Evolutionary conservation across 2,329 filamentous ascomycete genomes (phyloP).

Genomic region (Colletotrichum acutatum): DNA sequence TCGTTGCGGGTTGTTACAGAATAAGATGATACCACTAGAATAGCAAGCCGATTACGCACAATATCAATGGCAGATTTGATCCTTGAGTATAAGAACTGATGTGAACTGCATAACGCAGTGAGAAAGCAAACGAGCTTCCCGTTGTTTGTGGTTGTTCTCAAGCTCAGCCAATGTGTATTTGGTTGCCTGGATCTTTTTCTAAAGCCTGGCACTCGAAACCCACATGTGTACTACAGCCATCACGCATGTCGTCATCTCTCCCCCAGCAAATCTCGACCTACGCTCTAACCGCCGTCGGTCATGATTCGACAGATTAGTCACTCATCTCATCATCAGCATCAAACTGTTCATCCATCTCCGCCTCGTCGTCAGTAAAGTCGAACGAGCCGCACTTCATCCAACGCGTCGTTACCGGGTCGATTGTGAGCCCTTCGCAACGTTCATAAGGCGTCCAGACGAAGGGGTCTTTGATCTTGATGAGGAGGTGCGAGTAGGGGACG

Average conservation of each 20-base stretch:
- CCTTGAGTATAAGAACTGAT: conserved; percentile 13
- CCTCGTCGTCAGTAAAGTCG: not conserved
- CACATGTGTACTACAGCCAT: no score
- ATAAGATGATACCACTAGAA: conserved; percentile 39
- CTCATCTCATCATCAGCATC: no score
- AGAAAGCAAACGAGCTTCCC: not conserved
- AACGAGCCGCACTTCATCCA: not conserved
- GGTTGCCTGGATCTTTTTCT: not conserved
- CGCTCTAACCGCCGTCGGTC: no score
- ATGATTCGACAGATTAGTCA: no score
- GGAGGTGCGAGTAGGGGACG: not conserved
- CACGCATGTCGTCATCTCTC: no score
- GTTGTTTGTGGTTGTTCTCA: not conserved
- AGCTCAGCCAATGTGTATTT: not conserved
- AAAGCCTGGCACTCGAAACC: not conserved
- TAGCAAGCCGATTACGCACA: conserved; percentile 33
- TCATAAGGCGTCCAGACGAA: not conserved
- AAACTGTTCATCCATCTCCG: not conserved
- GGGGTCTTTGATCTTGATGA: not conserved
- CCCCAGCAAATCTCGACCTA: no score
- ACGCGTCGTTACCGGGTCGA: no score
- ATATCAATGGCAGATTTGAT: conserved; percentile 19
- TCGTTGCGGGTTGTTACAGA: conserved; percentile 34
- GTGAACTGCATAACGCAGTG: not conserved
- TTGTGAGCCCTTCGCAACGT: not conserved